These are phyloP conservation scores for Knufia petricola DNA, from an alignment of 2,329 filamentous ascomycete species.

Conservation along the genomic window DNA sequence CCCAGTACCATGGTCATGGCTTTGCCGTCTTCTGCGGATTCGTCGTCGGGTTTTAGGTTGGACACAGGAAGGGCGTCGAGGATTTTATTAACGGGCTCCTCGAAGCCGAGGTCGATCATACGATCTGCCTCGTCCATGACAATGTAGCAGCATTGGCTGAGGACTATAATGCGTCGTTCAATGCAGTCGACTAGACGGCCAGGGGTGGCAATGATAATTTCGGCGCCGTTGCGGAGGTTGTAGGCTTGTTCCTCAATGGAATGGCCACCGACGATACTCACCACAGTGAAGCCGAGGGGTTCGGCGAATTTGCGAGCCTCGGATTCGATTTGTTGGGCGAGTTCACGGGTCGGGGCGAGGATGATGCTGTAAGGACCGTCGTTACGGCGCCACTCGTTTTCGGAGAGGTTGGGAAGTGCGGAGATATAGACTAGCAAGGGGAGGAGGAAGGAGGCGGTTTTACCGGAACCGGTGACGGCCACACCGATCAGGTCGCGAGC, in stretches of 20 bases:
- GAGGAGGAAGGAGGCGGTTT: conserved; percentile 89
- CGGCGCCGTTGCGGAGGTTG: conserved; percentile 80
- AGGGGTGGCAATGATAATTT: conserved; percentile 97
- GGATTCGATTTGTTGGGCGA: conserved; percentile 93
- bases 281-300: conserved; percentile 84
- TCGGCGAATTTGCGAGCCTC: conserved; percentile 88
- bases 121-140: conserved; percentile 99
- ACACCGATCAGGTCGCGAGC: conserved; percentile 95
- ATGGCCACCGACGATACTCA: conserved; percentile 97
- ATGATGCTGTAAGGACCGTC: conserved; percentile 97
- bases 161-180: conserved; percentile 79
- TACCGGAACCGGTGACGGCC: conserved; percentile 94
- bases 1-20: conserved; percentile 76
- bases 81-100: conserved; percentile 96
- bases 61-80: conserved; percentile 82
- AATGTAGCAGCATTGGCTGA: conserved; percentile 94
- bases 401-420: conserved; percentile 73
- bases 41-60: conserved; percentile 91
- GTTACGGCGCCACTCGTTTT: conserved; percentile 74
- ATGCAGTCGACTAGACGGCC: conserved; percentile 96
- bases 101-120: conserved; percentile 98
- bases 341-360: conserved; percentile 87
- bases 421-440: conserved; percentile 92
- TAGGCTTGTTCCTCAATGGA: conserved; percentile 88
- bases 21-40: conserved; percentile 75